Base-by-base conservation (phyloP, 768 basidiomycete genomes). In the Postia placenta region DNA sequence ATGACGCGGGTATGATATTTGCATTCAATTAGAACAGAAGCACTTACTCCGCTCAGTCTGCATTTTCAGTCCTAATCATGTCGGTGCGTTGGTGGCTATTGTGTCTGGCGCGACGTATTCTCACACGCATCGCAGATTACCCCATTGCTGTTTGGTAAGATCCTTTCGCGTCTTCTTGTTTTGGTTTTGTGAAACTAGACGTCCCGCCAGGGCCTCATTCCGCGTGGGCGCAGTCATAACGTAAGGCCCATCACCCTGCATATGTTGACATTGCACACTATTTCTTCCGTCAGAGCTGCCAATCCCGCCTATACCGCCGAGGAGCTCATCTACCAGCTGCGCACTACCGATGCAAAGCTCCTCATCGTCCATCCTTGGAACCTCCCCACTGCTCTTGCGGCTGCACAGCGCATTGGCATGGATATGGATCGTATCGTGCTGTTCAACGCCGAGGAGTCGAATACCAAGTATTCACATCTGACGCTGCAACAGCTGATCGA, bases 401-500 rank as follows among this genome's bases (percentile, higher is more conserved):
- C 62, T 2, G 64, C 61, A 20, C 49, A 49, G 1, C 20, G 14
- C 4, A 48, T 53, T 6, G 60, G 57, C 5, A 48, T 66, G 11
- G 51, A 63, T 11, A 24, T 49, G 0, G 56, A 55, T 14, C 58
- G 59, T 14, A 53, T 66, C 24, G 52, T 60, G 22, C 27, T 62
- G 17, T 38, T 65, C 33, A 63, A 65, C 42, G 46, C 14, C 12
- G 45, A 33, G 15, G 42, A 44, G 1, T 58, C 47, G 15, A 50
- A 28, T 43, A 36, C 45, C 4, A 40, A 56, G 41, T 38, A 42
- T 14, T 27, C 58, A 26, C 64, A 60, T 26, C 55, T 56, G 9
- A 75, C 74, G 0, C 62, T 86, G 5, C 67, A 79, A 19, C 61
- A 61, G 22, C 55, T 87, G 17, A 63, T 87, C 17, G 57, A 71